These are phyloP conservation scores for Urostyla sp. DNA, from an alignment of 73 alveolate genomes.

Conservation along the genomic window DNA sequence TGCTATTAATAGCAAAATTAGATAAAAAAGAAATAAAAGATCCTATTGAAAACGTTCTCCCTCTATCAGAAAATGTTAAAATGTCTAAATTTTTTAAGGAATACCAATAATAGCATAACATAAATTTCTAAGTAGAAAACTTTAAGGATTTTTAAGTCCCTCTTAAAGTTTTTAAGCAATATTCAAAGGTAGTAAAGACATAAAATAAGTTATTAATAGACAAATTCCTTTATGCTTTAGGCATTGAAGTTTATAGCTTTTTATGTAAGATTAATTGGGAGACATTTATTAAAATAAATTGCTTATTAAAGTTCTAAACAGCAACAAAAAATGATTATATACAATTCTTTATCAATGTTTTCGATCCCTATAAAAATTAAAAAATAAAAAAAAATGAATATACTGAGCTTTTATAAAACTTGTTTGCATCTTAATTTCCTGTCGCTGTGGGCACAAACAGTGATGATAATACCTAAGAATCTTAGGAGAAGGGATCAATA, in stretches of 20 bases:
- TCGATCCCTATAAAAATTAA: slow-evolving; percentile 31
- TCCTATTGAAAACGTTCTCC: background rate
- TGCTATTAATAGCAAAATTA: slow-evolving; percentile 18
- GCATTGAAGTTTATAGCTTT: slow-evolving; percentile 26
- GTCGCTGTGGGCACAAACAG: no score
- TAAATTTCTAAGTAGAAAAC: background rate
- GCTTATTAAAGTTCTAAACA: slow-evolving; percentile 27
- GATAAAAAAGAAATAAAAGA: background rate
- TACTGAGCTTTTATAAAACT: background rate
- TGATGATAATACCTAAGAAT: no score
- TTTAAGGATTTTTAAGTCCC: slow-evolving; percentile 11
- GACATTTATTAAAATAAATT: slow-evolving; percentile 10
- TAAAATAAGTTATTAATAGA: slow-evolving; percentile 12
- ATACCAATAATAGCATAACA: background rate
- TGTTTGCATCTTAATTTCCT: slow-evolving; percentile 17
- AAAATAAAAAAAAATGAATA: background rate
- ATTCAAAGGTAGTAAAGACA: slow-evolving; percentile 6
- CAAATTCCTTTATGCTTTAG: slow-evolving; percentile 23
- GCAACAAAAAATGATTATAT: slow-evolving; percentile 41
- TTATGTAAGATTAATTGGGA: slow-evolving; percentile 30
- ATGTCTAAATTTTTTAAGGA: slow-evolving; percentile 17
- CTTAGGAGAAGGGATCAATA: no score
- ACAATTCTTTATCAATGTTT: slow-evolving; percentile 26
- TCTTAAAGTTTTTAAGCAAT: slow-evolving; percentile 16
- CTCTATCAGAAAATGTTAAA: slow-evolving; percentile 9